Conservation (phyloP, 257 asterid genomes). For the Scutellaria baicalensis region DNA sequence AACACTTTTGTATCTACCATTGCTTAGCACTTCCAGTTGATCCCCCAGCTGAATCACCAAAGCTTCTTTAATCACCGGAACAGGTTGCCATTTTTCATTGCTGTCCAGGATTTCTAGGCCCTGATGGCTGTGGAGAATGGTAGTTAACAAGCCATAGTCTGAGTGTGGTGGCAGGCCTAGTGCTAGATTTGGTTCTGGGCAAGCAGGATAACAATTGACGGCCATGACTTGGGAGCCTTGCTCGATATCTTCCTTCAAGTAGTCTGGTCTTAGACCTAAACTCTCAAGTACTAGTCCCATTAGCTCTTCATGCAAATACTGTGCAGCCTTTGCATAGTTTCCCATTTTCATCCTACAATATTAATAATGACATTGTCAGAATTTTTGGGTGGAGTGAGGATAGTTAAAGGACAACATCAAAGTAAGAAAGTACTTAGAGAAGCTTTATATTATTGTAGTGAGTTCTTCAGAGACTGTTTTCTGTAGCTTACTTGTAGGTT, state of each 20-base stretch:
- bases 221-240: slow-evolving; percentile 50
- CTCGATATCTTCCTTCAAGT: slow-evolving; percentile 37
- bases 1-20: slow-evolving; percentile 44
- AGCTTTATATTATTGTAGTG: not conserved
- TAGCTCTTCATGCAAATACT: slow-evolving; percentile 32
- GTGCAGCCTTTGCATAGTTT: slow-evolving; percentile 37
- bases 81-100: slow-evolving; percentile 37
- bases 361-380: not conserved
- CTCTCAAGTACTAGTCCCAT: slow-evolving; percentile 44
- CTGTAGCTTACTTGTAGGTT: slow-evolving; percentile 39
- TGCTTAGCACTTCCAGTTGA: slow-evolving; percentile 63
- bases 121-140: slow-evolving; percentile 42
- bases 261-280: slow-evolving; percentile 37
- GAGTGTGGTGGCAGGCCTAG: slow-evolving; percentile 65
- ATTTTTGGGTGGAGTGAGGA: not conserved
- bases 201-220: slow-evolving; percentile 50
- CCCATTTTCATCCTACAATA: slow-evolving; percentile 51
- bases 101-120: slow-evolving; percentile 47
- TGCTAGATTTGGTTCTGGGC: slow-evolving; percentile 58
- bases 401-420: not conserved
- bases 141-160: slow-evolving; percentile 41
- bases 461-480: not conserved
- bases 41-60: slow-evolving; percentile 51
- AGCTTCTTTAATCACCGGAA: slow-evolving; percentile 42
- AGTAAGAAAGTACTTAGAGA: not conserved